These are phyloP conservation scores for Castanospermum australe DNA, from an alignment of 306 rosid species.

Conservation along the genomic window DNA sequence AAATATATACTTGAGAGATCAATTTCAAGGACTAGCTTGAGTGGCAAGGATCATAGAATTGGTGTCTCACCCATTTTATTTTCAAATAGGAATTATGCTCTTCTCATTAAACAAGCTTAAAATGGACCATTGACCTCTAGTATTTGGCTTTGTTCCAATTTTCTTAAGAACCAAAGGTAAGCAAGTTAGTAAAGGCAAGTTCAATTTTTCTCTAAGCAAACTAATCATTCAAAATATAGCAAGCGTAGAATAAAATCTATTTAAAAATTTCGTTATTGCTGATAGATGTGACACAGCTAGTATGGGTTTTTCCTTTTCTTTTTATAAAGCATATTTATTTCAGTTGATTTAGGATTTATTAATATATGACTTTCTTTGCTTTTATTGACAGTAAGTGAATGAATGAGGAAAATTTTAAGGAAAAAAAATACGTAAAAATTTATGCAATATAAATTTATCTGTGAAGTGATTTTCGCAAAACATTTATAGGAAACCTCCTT, in stretches of 20 bases:
- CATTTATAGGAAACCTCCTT: neutral
- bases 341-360: neutral
- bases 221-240: neutral
- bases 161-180: neutral
- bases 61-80: neutral
- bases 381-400: neutral
- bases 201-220: neutral
- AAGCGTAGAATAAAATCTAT: neutral
- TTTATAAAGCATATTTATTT: neutral
- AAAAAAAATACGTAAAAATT: neutral
- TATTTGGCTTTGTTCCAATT: neutral
- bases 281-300: neutral
- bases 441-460: neutral
- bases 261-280: neutral
- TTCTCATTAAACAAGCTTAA: neutral
- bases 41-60: neutral
- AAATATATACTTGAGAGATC: neutral
- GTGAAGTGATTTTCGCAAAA: neutral
- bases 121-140: neutral
- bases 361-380: neutral
- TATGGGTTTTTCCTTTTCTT: neutral
- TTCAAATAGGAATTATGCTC: neutral
- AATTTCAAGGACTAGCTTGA: neutral
- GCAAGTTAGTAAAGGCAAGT: neutral
- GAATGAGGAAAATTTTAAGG: neutral